These are phyloP conservation scores for Phytophthora podocarpi DNA, from an alignment of 352 stramenopile species.

Conservation along the genomic window DNA sequence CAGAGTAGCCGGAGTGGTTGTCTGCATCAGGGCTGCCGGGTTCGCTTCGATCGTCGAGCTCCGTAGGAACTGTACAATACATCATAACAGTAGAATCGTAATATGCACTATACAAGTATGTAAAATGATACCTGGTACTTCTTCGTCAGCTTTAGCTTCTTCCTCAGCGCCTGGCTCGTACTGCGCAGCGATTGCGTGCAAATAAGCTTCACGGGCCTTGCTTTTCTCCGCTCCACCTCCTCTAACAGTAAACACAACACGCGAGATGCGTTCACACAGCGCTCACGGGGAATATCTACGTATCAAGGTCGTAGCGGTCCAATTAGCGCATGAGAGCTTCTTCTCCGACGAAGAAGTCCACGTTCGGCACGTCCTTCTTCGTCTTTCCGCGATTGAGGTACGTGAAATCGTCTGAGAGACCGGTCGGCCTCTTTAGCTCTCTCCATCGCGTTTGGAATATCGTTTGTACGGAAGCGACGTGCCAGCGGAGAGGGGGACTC, in stretches of 20 bases:
- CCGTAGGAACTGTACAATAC: too few species aligned
- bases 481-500: not conserved
- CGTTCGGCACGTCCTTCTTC: not conserved
- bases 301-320: slow-evolving; percentile 4
- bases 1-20: too few species aligned
- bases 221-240: too few species aligned
- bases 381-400: slow-evolving; percentile 2
- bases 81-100: too few species aligned
- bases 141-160: too few species aligned
- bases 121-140: too few species aligned
- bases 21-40: too few species aligned
- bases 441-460: not conserved
- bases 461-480: not conserved
- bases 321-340: slow-evolving; percentile 9
- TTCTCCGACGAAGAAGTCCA: slow-evolving; percentile 7
- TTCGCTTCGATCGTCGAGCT: too few species aligned
- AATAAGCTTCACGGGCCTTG: too few species aligned
- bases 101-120: too few species aligned
- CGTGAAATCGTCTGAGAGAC: not conserved
- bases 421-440: not conserved
- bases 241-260: not conserved
- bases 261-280: slow-evolving; percentile 1
- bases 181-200: too few species aligned
- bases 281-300: not conserved
- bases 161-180: too few species aligned